Evolutionary conservation across 1,139 yeast genomes (phyloP).

Genomic region (Suhomyces choctaworum): DNA sequence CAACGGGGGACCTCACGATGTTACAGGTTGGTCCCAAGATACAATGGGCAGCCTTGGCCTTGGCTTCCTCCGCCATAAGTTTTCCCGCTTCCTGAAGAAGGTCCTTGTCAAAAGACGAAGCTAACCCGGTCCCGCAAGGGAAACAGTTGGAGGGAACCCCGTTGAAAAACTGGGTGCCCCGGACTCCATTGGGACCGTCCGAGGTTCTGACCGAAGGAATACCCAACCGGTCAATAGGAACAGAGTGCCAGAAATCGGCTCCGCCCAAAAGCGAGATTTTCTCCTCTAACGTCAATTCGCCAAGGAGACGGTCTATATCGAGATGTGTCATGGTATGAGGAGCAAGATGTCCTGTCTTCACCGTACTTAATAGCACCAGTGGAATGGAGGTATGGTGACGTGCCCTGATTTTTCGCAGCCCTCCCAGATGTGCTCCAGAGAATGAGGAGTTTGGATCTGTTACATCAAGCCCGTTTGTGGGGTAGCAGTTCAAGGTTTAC

Average conservation of each 20-base stretch:
- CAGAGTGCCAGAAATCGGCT: slow-evolving; percentile 26
- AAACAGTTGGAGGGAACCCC: slow-evolving; percentile 52
- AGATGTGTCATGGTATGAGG: slow-evolving; percentile 4
- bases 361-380: no score
- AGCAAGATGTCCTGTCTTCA: no score
- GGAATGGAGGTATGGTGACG: no score
- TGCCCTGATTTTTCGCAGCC: no score
- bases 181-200: slow-evolving; percentile 58
- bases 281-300: slow-evolving; percentile 21
- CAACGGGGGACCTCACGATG: slow-evolving; percentile 59
- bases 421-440: no score
- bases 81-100: slow-evolving; percentile 45
- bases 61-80: slow-evolving; percentile 52
- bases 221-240: slow-evolving; percentile 18
- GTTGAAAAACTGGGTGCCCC: slow-evolving; percentile 51
- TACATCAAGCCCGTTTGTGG: no score
- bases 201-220: slow-evolving; percentile 25
- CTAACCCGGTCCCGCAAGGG: slow-evolving; percentile 37
- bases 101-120: slow-evolving; percentile 27
- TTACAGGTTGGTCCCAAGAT: slow-evolving; percentile 58
- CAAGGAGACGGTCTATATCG: slow-evolving; percentile 19
- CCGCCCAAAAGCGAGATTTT: slow-evolving; percentile 23
- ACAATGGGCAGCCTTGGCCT: slow-evolving; percentile 48
- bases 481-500: no score
- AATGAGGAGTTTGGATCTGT: no score